Base-by-base conservation (phyloP, 2,329 filamentous ascomycete genomes). In the Fusarium sp. region DNA sequence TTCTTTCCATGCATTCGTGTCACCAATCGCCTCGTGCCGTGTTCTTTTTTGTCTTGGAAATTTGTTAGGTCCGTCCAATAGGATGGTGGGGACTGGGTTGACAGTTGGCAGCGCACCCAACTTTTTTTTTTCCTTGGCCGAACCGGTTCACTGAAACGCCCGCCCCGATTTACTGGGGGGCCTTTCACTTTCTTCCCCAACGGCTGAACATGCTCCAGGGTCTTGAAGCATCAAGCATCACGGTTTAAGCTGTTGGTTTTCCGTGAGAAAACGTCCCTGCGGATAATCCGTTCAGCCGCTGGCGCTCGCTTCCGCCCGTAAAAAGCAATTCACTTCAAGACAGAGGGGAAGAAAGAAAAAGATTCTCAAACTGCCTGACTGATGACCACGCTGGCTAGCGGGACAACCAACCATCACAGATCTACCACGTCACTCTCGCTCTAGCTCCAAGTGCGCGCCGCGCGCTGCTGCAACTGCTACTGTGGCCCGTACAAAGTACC, bases 391-490 rank as follows among this genome's bases (percentile, higher is more conserved):
- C 37, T 56, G 64, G 60, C 59, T 50, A 38, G 35, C 64, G 67
- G 69, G 69, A 56, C 37, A 69, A 65, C 59, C 24, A 59, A 50
- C 67, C 66, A 58, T 72, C 73, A 71, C 62, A 63, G 42, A 64
- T 76, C 67, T 67, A 76, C 73, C 73, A 75, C 73, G 73, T 76
- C 73, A 75, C 72, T 75, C 47, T 45, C 64, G 34, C 71, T 74
- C 64, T 54, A 31, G 47, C 18, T 29, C 27, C 45, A 29, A 47
- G 37, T 38, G 29, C 37, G 37, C 35, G 16, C 35, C 18, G 35
- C 35, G 31, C 31, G 11, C 31, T 14, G 40, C 40, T 42, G 40
- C 38, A 11, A n/a, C 9, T 40, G 37, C 38, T 18, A 16, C 47
- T 52, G 47, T 13, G 27, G 27, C 66, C 66, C 54, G 60, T 59